Evolutionary conservation across 768 basidiomycete genomes (phyloP), one percentile per base, ranked within the genome.

Genomic region (Gloeopeniophorella convolvens): DNA sequence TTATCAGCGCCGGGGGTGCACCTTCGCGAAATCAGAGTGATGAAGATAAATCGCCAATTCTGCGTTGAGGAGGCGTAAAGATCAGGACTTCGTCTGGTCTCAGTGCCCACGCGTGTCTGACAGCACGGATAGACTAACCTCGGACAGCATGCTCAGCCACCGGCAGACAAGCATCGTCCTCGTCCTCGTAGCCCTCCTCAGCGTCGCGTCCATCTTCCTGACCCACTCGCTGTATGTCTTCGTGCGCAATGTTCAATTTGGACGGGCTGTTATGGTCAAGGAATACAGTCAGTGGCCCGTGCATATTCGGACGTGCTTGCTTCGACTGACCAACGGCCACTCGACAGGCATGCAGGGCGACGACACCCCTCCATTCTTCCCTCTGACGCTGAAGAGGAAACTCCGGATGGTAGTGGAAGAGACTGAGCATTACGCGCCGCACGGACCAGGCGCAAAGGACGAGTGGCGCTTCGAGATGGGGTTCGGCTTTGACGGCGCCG

Each of bases 371-470:
- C 27, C 45, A 10, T 42, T 36, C 27, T 42, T 20, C 6, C 41
- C 46, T 3, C 23, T 48, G 24, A 3, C 10, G 13, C 42, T 53
- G 4, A 20, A 37, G 15, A 3, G 18, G 24, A 32, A 39, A 20
- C 16, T 50, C 3, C 33, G 16, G 18, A 50, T 42, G 51, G 47
- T 50, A 42, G 46, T 50, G 34, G 51, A 50, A 15, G 51, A 49
- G 41, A 43, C 34, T 8, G 47, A 42, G 42, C 47, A 53, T 20
- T 50, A 27, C 7, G 33, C 9, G 11, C 2, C 26, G 5, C 39
- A 34, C 1, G 28, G 2, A 2, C 13, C 34, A 2, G 32, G 45
- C 5, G 50, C 8, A 0, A 13, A 31, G n/a, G 40, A 42, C 13
- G 45, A 42, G 27, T 52, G 50, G 39, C 6, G 8, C 20, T 42